phyloP scores from a whole-genome alignment of 257 asterid species.

The Solanum dulcamara region DNA sequence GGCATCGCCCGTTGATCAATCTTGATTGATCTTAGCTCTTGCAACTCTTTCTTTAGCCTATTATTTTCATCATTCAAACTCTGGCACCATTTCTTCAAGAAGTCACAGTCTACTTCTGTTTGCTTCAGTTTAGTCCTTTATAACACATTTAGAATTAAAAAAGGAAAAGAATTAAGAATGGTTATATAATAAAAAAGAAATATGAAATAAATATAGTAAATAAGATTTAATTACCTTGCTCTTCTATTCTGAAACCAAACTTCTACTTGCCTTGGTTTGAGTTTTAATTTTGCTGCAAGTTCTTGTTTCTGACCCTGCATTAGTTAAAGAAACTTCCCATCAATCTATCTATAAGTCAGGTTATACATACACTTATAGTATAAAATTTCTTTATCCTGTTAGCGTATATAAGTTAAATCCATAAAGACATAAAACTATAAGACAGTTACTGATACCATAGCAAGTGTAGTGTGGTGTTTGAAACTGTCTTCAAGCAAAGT shows the following conservation, averaged over 20 bases:
- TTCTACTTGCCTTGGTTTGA: constrained; percentile 63
- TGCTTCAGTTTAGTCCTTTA: constrained; percentile 78
- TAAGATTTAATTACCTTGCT: constrained; percentile 33
- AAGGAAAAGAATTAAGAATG: not conserved
- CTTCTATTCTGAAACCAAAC: constrained; percentile 82
- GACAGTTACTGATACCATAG: constrained; percentile 15
- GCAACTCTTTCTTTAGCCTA: constrained; percentile 45
- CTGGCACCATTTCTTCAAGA: constrained; percentile 53
- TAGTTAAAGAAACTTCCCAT: not conserved
- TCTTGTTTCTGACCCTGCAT: constrained; percentile 37
- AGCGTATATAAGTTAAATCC: not conserved
- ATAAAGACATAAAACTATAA: not conserved
- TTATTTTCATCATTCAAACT: constrained; percentile 41
- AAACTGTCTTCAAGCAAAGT: constrained; percentile 42
- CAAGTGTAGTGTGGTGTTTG: constrained; percentile 30
- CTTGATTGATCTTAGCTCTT: constrained; percentile 33
- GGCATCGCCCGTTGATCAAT: constrained; percentile 1
- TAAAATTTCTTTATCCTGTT: not conserved
- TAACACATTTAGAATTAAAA: not conserved
- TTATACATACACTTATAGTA: not conserved
- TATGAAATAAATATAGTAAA: not conserved
- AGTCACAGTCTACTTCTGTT: constrained; percentile 59
- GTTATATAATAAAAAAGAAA: not conserved
- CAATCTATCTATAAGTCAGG: not conserved
- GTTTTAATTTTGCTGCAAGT: constrained; percentile 47